phyloP scores from a whole-genome alignment of 1,284 basidiomycete species.

The Gomphus bonarii region DNA sequence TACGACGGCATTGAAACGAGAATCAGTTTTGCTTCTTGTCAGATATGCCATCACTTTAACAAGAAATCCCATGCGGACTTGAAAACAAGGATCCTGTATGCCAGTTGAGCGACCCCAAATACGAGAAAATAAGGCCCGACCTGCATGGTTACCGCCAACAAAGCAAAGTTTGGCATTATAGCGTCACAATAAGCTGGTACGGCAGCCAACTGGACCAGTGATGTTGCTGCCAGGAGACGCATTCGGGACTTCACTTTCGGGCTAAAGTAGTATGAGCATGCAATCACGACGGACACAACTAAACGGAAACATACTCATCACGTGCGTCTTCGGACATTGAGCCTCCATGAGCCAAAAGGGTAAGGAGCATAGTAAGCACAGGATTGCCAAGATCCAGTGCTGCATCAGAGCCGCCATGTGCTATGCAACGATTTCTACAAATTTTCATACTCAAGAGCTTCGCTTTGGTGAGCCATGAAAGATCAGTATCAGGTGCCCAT shows the following conservation, averaged over 20 bases:
- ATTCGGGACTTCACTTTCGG: conserved; percentile 55
- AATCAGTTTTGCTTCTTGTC: conserved; percentile 48
- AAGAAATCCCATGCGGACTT: conserved; percentile 75
- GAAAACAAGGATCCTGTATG: conserved; percentile 73
- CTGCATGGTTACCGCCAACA: conserved; percentile 70
- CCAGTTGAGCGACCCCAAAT: neutral
- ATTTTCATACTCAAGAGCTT: conserved; percentile 73
- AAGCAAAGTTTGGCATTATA: conserved; percentile 54
- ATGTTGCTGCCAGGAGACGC: conserved; percentile 73
- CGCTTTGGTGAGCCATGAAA: conserved; percentile 47
- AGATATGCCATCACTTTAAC: conserved; percentile 64
- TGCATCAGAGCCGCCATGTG: conserved; percentile 47
- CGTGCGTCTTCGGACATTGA: conserved; percentile 44
- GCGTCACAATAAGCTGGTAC: conserved; percentile 50
- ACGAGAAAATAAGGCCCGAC: conserved; percentile 28
- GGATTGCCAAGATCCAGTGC: conserved; percentile 62
- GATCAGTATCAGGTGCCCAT: conserved; percentile 62
- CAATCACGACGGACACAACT: neutral
- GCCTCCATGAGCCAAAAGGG: conserved; percentile 58
- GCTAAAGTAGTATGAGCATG: conserved; percentile 24
- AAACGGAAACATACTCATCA: conserved; percentile 49
- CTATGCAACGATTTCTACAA: conserved; percentile 67
- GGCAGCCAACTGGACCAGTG: conserved; percentile 72
- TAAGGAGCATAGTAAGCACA: conserved; percentile 64
- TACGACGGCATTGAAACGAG: conserved; percentile 74